phyloP scores from a whole-genome alignment of 2,329 filamentous ascomycete genomes.

The Colletotrichum godetiae region DNA sequence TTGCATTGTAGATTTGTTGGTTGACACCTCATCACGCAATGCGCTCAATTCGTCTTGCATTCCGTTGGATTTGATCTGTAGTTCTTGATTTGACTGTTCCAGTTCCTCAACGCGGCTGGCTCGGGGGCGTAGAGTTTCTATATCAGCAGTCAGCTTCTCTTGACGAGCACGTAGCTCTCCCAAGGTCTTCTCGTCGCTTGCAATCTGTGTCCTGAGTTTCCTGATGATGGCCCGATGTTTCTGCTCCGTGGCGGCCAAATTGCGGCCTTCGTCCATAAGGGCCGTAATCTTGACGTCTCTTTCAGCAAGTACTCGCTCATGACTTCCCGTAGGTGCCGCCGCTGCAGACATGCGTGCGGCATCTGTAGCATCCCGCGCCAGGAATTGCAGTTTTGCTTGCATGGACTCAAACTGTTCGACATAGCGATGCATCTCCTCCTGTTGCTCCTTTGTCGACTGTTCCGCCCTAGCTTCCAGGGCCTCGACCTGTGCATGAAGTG shows the following conservation, averaged over 20 bases:
- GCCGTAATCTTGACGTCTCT: constrained; percentile 92
- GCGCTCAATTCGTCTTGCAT: constrained; percentile 59
- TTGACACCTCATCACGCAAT: constrained; percentile 71
- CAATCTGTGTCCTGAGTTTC: constrained; percentile 76
- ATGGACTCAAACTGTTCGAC: constrained; percentile 92
- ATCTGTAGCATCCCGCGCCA: constrained; percentile 83
- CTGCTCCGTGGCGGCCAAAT: constrained; percentile 86
- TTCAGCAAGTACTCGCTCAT: constrained; percentile 84
- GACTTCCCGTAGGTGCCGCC: constrained; percentile 71
- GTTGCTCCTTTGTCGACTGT: constrained; percentile 18
- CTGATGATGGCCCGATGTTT: constrained; percentile 87
- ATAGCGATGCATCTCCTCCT: constrained; percentile 86
- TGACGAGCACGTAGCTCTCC: constrained; percentile 68
- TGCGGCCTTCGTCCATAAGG: constrained; percentile 92
- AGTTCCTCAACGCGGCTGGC: constrained; percentile 61
- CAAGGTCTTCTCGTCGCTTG: constrained; percentile 73
- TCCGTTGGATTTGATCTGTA: constrained; percentile 41
- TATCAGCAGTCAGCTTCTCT: constrained; percentile 67
- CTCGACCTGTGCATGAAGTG: constrained; percentile 6
- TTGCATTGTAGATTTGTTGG: constrained; percentile 72
- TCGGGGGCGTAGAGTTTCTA: constrained; percentile 58
- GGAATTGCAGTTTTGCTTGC: constrained; percentile 89
- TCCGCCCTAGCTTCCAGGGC: constrained; percentile 12
- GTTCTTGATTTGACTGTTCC: constrained; percentile 60
- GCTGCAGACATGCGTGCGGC: constrained; percentile 76